These are phyloP conservation scores for Exsudoporus frostii DNA, from an alignment of 768 basidiomycete genomes.

Conservation along the genomic window DNA sequence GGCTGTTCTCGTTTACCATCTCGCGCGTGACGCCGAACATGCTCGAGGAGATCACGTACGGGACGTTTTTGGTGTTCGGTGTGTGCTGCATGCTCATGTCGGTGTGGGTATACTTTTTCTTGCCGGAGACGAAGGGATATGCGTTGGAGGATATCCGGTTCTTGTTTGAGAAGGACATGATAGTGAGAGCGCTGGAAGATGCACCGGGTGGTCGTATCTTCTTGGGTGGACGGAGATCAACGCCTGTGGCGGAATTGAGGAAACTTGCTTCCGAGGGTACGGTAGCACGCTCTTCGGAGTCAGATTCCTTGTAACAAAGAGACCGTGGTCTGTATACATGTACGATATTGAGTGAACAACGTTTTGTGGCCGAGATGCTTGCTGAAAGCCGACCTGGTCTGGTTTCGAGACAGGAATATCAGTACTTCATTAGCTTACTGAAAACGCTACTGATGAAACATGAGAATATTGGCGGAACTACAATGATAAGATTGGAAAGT, in stretches of 20 bases:
- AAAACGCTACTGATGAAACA: neutral
- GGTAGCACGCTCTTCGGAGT: neutral
- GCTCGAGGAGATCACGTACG: conserved; percentile 30
- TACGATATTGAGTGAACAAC: too few species aligned
- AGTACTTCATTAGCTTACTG: neutral
- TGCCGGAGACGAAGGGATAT: conserved; percentile 41
- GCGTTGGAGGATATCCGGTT: conserved; percentile 39
- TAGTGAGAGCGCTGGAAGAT: conserved; percentile 34
- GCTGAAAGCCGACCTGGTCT: neutral
- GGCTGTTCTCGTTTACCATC: conserved; percentile 38
- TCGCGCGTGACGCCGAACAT: conserved; percentile 38
- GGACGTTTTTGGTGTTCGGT: conserved; percentile 35
- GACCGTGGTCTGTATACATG: too few species aligned
- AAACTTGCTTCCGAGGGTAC: neutral
- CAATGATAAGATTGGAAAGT: conserved; percentile 1
- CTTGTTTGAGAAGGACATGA: conserved; percentile 35
- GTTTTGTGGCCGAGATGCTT: neutral
- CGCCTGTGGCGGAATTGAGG: conserved; percentile 28
- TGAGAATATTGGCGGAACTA: conserved; percentile 1
- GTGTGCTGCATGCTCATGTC: conserved; percentile 32
- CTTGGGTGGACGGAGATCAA: conserved; percentile 23
- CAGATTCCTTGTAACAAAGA: too few species aligned
- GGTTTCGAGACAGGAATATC: neutral
- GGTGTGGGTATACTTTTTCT: conserved; percentile 34
- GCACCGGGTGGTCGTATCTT: conserved; percentile 34